Evolutionary conservation across 306 rosid genomes (phyloP).

Genomic region (Spatholobus suberectus): DNA sequence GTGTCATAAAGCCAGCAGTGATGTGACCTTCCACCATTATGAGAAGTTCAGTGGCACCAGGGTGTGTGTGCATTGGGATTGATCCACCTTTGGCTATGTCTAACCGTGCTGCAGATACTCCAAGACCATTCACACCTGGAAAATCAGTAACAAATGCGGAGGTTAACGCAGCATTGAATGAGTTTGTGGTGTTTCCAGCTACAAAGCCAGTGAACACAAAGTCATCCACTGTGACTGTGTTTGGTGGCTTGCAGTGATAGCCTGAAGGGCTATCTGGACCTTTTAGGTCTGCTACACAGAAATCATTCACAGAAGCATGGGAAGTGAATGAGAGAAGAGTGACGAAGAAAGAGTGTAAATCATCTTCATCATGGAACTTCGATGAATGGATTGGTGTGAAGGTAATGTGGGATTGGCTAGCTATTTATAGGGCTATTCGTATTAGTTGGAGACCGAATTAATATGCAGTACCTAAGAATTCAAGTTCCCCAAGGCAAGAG

Average conservation of each 20-base stretch:
- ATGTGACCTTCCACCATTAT: constrained; percentile 45
- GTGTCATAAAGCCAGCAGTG: constrained; percentile 61
- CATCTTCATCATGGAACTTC: background rate
- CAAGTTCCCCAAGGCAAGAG: background rate
- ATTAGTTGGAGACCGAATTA: background rate
- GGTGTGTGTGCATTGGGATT: constrained; percentile 72
- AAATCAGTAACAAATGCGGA: constrained; percentile 40
- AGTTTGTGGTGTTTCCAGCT: too few species aligned
- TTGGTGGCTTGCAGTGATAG: constrained; percentile 47
- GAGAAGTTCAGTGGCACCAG: constrained; percentile 58
- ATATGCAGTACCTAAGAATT: background rate
- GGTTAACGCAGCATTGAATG: too few species aligned
- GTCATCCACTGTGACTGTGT: constrained; percentile 49
- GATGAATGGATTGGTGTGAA: background rate
- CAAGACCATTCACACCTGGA: constrained; percentile 54
- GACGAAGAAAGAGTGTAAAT: background rate
- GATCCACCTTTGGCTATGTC: constrained; percentile 59
- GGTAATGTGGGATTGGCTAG: background rate
- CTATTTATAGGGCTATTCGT: background rate
- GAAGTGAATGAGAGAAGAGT: background rate
- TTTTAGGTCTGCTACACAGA: constrained; percentile 62
- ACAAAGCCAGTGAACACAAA: constrained; percentile 60
- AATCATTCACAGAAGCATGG: constrained; percentile 46
- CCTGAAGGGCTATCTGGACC: constrained; percentile 56
- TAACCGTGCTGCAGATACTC: constrained; percentile 37